These are phyloP conservation scores for Plasmodium fragile DNA, from an alignment of 169 alveolate genomes.

Conservation along the genomic window DNA sequence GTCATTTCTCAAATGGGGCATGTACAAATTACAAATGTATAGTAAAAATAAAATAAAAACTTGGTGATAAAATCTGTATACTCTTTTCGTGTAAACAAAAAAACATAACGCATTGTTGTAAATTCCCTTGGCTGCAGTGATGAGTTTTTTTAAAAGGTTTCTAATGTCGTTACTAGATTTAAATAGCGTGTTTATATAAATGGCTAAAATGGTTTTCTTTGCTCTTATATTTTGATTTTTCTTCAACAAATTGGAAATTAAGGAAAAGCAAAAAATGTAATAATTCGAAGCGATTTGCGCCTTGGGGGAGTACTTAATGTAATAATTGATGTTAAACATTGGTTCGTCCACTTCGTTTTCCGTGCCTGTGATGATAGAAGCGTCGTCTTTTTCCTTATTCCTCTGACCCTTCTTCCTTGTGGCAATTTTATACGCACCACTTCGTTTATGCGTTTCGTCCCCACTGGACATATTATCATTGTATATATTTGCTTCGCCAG, in stretches of 20 bases:
- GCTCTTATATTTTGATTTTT: constrained; percentile 60
- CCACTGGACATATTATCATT: background rate
- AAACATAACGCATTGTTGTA: constrained; percentile 52
- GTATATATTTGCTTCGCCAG: background rate
- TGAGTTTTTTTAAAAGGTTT: constrained; percentile 64
- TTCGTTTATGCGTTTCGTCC: background rate
- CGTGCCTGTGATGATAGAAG: background rate
- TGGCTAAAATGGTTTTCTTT: constrained; percentile 61
- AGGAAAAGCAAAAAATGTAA: constrained; percentile 62
- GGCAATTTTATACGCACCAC: background rate
- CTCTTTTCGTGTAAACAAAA: constrained; percentile 50
- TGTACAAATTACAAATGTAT: constrained; percentile 61
- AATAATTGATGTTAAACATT: constrained; percentile 59
- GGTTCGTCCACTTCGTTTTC: constrained; percentile 12
- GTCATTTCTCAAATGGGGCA: constrained; percentile 70
- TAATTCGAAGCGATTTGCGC: background rate
- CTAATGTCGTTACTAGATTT: constrained; percentile 52
- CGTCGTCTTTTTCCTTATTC: background rate
- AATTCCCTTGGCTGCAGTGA: constrained; percentile 73
- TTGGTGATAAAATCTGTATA: constrained; percentile 62
- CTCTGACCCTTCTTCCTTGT: background rate
- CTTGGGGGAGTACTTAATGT: constrained; percentile 30
- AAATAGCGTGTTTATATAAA: constrained; percentile 60
- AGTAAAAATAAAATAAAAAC: constrained; percentile 63
- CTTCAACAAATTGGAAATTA: constrained; percentile 67